Percentiles rank a stretch among this genome's conserved stretches.
These are phyloP conservation scores for Aspergillus diversus DNA, from an alignment of 495 filamentous ascomycete species.

Conservation along the genomic window DNA sequence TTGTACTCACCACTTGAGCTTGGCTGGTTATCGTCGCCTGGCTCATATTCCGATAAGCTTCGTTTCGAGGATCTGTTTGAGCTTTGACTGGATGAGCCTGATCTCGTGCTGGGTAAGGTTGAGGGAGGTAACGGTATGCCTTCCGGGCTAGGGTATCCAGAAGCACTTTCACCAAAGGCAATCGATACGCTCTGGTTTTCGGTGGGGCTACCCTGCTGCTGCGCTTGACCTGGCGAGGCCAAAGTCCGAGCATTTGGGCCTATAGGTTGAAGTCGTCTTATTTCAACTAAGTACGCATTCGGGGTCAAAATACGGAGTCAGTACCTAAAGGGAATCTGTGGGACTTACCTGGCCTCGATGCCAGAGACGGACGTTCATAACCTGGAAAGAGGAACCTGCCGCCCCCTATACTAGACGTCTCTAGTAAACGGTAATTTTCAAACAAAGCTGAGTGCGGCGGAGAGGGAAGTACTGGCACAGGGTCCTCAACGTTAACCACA, in stretches of 20 bases:
- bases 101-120: background rate
- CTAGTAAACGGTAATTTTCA: background rate
- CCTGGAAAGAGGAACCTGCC: background rate
- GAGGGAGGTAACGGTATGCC: background rate
- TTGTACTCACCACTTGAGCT: conserved; percentile 34
- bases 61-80: background rate
- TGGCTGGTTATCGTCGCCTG: conserved; percentile 8
- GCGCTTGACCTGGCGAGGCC: background rate
- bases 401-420: conserved; percentile 1
- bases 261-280: background rate
- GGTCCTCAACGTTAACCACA: conserved; percentile 27
- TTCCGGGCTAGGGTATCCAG: background rate
- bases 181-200: background rate
- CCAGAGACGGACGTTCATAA: conserved; percentile 23
- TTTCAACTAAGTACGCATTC: background rate
- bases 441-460: conserved; percentile 11
- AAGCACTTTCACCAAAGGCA: background rate
- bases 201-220: background rate
- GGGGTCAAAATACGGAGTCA: background rate
- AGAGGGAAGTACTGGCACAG: conserved; percentile 25
- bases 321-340: background rate
- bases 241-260: background rate
- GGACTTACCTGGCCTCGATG: conserved; percentile 10
- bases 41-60: background rate
- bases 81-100: background rate